Base-by-base conservation (phyloP, 495 filamentous ascomycete species). In the Tuber indicum region DNA sequence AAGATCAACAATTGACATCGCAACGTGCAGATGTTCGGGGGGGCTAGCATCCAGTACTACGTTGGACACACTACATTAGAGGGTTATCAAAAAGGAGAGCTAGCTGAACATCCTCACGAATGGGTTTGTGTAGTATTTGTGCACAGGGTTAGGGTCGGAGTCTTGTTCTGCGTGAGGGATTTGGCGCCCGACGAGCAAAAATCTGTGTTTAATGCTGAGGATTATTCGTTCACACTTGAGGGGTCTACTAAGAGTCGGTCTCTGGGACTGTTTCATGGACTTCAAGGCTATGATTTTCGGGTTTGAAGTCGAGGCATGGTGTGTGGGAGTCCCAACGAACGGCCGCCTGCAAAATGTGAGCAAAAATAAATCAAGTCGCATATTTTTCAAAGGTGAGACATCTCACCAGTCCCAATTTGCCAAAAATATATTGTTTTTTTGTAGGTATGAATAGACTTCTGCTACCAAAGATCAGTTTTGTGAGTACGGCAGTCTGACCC, bases 1-100 rank as follows among this genome's bases (percentile, higher is more conserved):
- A 98, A 98, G 86, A 96, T 99, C 89, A 98, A 99, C 85, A 91
- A 94, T 36, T 91, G 96, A 2, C 96, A 99, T 84, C 91, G 96
- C 76, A 98, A 99, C 84, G 96, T 95, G 32, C 96, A 98, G 85
- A 90, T 96, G 83, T 96, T 96, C 4, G 95, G 94, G 26, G 90
- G 96, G 71, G 94, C 96, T 52, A 93, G 91, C 79, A 92, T 98
- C 76, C 93, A 97, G 80, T 99, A 97, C 85, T 98, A 98, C 83
- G 96, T 99, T 12, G 96, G 96, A 0, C 96, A 98, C 94, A 5
- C 90, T 98, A 44, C 96, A 96, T 85, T 93, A 93, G 26, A 90
- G 91, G 62, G 89, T 93, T 14, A 81, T 83, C 10, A 90, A 92
- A 74, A 94, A 97, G 84, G 94, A 98, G 74, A 96, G 92, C 4